phyloP scores from a whole-genome alignment of 257 asterid species.

The Buddleja alternifolia region DNA sequence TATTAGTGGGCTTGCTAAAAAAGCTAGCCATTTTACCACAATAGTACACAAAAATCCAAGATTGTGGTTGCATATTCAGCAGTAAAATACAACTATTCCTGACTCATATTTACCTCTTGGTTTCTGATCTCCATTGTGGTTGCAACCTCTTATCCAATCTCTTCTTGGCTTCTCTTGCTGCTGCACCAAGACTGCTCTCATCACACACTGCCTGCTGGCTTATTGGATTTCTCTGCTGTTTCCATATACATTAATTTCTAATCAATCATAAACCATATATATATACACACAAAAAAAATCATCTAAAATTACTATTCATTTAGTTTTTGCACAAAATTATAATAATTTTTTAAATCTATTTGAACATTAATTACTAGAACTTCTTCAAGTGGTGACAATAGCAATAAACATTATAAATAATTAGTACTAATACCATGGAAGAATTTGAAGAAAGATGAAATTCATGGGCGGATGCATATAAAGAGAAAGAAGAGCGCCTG shows the following conservation, averaged over 20 bases:
- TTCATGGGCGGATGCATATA: slow-evolving; percentile 44
- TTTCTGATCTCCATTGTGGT: slow-evolving; percentile 32
- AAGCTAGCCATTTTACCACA: no score
- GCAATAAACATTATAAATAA: no score
- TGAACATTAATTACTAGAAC: no score
- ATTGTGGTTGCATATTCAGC: neutral
- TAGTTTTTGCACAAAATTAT: no score
- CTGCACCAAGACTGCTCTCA: slow-evolving; percentile 31
- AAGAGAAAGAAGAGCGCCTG: slow-evolving; percentile 56
- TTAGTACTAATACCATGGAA: neutral
- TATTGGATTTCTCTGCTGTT: slow-evolving; percentile 41
- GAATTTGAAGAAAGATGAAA: slow-evolving; percentile 32
- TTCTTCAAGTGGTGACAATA: no score
- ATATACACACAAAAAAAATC: neutral
- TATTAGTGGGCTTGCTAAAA: no score
- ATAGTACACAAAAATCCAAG: no score
- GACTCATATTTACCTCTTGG: slow-evolving; percentile 28
- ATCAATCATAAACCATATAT: slow-evolving; percentile 7
- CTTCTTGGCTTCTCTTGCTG: slow-evolving; percentile 49
- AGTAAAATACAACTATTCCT: neutral
- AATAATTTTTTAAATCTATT: no score
- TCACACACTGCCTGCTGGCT: slow-evolving; percentile 33
- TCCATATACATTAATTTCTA: slow-evolving; percentile 38
- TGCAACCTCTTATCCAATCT: slow-evolving; percentile 66
- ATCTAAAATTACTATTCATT: no score